These are phyloP conservation scores for Blastomyces silverae DNA, from an alignment of 2,329 filamentous ascomycete genomes.

Conservation along the genomic window DNA sequence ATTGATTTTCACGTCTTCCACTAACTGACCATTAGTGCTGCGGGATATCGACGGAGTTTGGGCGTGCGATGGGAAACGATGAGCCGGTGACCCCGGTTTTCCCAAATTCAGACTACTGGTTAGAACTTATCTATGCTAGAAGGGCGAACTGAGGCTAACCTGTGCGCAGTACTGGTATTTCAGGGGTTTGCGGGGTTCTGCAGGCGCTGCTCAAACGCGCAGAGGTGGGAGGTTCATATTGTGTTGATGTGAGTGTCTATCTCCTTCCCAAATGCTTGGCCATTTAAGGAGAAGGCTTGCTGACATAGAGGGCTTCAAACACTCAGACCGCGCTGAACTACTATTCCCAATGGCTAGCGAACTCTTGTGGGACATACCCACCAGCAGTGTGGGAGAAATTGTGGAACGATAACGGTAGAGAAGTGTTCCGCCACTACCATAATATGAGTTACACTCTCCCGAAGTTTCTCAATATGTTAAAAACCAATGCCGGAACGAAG, in stretches of 20 bases:
- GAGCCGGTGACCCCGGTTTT: slow-evolving; percentile 43
- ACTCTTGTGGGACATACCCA: slow-evolving; percentile 38
- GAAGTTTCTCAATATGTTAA: slow-evolving; percentile 37
- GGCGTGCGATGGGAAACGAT: slow-evolving; percentile 42
- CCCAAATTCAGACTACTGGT: slow-evolving; percentile 42
- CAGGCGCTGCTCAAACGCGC: slow-evolving; percentile 39
- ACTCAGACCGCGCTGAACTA: slow-evolving; percentile 36
- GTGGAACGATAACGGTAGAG: slow-evolving; percentile 42
- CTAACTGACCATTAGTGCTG: slow-evolving; percentile 26
- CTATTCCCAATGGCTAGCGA: slow-evolving; percentile 41
- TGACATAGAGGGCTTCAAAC: slow-evolving; percentile 12
- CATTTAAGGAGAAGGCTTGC: neutral
- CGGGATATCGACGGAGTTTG: slow-evolving; percentile 45
- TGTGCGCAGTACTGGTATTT: slow-evolving; percentile 36
- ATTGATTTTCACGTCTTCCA: neutral
- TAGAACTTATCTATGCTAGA: neutral
- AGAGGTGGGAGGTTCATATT: slow-evolving; percentile 37
- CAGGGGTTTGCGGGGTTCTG: slow-evolving; percentile 39
- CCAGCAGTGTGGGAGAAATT: slow-evolving; percentile 44
- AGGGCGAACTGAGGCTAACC: neutral
- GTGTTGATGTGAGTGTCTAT: slow-evolving; percentile 36
- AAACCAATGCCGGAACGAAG: slow-evolving; percentile 32
- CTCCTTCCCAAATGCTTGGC: neutral
- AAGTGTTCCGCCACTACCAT: slow-evolving; percentile 40
- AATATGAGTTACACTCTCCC: slow-evolving; percentile 43